These are phyloP conservation scores for Sarcodon sp. DNA, from an alignment of 768 basidiomycete genomes.

Conservation along the genomic window DNA sequence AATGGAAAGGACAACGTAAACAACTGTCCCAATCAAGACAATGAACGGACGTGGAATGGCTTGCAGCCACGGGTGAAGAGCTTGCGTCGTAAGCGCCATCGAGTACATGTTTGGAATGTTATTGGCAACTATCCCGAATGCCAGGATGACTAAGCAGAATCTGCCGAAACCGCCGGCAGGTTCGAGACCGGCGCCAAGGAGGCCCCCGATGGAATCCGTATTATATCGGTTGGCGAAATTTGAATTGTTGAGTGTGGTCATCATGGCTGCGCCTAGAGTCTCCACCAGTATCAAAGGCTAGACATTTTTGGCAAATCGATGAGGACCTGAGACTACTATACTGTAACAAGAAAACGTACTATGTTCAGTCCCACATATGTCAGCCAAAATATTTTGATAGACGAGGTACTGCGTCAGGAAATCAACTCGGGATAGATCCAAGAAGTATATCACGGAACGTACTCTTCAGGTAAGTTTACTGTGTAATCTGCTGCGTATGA, in stretches of 20 bases:
- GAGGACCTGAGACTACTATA: not conserved
- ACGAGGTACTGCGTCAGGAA: not conserved
- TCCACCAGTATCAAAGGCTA: slow-evolving; percentile 23
- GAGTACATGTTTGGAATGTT: slow-evolving; percentile 35
- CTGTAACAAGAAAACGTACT: not conserved
- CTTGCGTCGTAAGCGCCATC: slow-evolving; percentile 30
- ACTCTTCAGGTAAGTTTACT: slow-evolving; percentile 23
- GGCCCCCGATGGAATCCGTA: slow-evolving; percentile 28
- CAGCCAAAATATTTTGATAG: slow-evolving; percentile 22
- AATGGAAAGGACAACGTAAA: slow-evolving; percentile 33
- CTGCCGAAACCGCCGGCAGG: slow-evolving; percentile 28
- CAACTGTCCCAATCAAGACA: slow-evolving; percentile 24
- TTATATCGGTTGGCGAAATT: slow-evolving; percentile 23
- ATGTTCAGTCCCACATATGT: slow-evolving; percentile 21
- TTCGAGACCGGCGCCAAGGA: slow-evolving; percentile 26
- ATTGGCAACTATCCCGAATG: slow-evolving; percentile 32
- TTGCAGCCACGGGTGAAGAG: slow-evolving; percentile 27
- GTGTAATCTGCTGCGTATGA: slow-evolving; percentile 28
- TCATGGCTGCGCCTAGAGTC: slow-evolving; percentile 34
- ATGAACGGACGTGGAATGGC: slow-evolving; percentile 26
- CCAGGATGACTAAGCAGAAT: slow-evolving; percentile 32
- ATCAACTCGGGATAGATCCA: not conserved
- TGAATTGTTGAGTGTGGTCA: slow-evolving; percentile 22
- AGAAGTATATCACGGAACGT: not conserved
- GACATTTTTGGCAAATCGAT: not conserved